Evolutionary conservation across 306 rosid species (phyloP).

Genomic region (Sicyos baderoa): DNA sequence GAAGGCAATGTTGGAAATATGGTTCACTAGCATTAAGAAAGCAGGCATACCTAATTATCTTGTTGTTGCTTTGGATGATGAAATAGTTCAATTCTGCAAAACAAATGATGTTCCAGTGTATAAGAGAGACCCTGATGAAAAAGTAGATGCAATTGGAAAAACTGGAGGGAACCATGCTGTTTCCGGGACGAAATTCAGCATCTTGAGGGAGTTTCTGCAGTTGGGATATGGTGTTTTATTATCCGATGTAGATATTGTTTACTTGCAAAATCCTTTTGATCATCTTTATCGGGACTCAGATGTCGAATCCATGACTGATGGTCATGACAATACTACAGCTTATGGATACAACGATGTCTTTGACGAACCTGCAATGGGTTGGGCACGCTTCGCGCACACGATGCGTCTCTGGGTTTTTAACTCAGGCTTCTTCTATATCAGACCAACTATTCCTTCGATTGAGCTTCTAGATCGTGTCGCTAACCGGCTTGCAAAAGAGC

Average conservation of each 20-base stretch:
- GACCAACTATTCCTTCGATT: conserved; percentile 82
- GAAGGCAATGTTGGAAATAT: conserved; percentile 69
- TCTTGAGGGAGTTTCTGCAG: conserved; percentile 86
- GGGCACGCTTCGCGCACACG: conserved; percentile 86
- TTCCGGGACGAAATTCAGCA: conserved; percentile 65
- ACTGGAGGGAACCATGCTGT: conserved; percentile 75
- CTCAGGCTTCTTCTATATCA: conserved; percentile 86
- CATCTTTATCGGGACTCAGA: conserved; percentile 70
- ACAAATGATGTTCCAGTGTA: conserved; percentile 67
- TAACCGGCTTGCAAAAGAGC: conserved; percentile 52
- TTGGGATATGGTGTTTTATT: conserved; percentile 81
- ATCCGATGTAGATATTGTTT: conserved; percentile 88
- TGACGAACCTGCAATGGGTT: conserved; percentile 78
- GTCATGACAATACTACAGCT: conserved; percentile 70
- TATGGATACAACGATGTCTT: conserved; percentile 72
- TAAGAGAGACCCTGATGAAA: conserved; percentile 59
- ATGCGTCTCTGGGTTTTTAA: conserved; percentile 92
- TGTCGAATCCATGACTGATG: conserved; percentile 92
- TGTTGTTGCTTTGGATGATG: conserved; percentile 74
- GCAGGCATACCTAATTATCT: conserved; percentile 71
- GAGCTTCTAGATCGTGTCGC: conserved; percentile 92
- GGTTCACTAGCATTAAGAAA: conserved; percentile 70
- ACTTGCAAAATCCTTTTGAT: conserved; percentile 76
- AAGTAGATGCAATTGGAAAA: conserved; percentile 48
- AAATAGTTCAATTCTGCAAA: conserved; percentile 42